Conservation (phyloP, 495 filamentous ascomycete species). For the Neurospora sp. region DNA sequence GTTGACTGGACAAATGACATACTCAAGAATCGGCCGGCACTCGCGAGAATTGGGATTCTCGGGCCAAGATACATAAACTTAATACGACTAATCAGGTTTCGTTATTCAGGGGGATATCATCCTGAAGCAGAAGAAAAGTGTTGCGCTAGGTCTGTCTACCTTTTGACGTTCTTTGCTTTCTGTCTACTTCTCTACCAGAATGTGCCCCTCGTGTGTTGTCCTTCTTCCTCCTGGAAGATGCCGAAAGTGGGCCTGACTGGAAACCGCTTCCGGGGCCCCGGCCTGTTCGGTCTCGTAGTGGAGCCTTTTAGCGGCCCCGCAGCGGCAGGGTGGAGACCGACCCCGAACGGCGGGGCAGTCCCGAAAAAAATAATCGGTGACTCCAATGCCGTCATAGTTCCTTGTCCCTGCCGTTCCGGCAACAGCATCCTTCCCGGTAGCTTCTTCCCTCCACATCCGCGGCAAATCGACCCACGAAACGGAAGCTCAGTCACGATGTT, state of each 20-base stretch:
- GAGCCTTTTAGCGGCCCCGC: not conserved
- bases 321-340: not conserved
- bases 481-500: not conserved
- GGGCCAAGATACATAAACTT: too few relatives aligned
- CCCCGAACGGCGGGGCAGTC: not conserved
- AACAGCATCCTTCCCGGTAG: not conserved
- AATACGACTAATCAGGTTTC: too few relatives aligned
- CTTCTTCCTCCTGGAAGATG: not conserved
- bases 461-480: not conserved
- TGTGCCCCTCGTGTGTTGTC: too few relatives aligned
- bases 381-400: not conserved
- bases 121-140: too few relatives aligned
- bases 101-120: too few relatives aligned
- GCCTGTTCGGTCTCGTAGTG: not conserved
- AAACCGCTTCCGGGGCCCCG: not conserved
- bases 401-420: not conserved
- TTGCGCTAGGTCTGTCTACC: too few relatives aligned
- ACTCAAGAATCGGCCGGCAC: too few relatives aligned
- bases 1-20: too few relatives aligned
- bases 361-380: not conserved
- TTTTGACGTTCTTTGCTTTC: too few relatives aligned
- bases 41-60: too few relatives aligned
- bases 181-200: too few relatives aligned
- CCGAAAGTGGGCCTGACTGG: not conserved
- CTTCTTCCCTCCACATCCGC: not conserved